Evolutionary conservation across 2,329 filamentous ascomycete species (phyloP), one percentile per base, ranked within the genome.

Genomic region (Biscogniauxia mediterranea): DNA sequence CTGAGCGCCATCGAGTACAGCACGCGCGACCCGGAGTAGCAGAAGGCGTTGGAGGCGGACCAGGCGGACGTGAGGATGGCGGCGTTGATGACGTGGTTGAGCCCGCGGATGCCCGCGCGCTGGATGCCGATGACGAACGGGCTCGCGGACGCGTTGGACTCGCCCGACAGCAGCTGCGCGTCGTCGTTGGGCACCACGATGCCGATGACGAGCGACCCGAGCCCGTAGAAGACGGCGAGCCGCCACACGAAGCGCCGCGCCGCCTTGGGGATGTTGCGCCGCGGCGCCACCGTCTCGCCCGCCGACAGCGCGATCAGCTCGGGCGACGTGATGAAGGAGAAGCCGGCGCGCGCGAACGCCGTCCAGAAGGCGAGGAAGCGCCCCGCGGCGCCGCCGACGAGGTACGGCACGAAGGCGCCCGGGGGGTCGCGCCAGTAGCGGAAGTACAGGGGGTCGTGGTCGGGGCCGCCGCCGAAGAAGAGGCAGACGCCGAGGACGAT

Each of bases 41-140:
- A 78, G 77, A 85, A 85, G 0, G 84, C 83, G 69, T 86, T 87
- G 25, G 81, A 84, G 6, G 84, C 84, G 1, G 84, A 86, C 80
- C 84, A 85, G 1, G 87, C 88, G 5, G 86, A 89, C 17, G 88
- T 86, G 56, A 90, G 77, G 67, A 91, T 84, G 20, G 84, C 86
- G 38, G 82, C 87, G 70, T 91, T 91, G 77, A 91, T 87, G 66
- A 90, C 81, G 63, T 84, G 84, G 67, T 88, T 85, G 1, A 91
- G 81, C 1, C 80, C 83, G 1, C 78, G 75, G 67, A 93, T 91
- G 11, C 85, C 81, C 5, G 89, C 81, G 21, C 83, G 79, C 71
- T 87, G 81, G 76, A 92, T 91, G 32, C 89, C 88, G 65, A 87
- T 84, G 56, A 87, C 85, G 74, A 88, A 86, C 1, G 87, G 87